Evolutionary conservation across 768 basidiomycete genomes (phyloP), one percentile per base, ranked within the genome.

Genomic region (Gyrodon lividus): DNA sequence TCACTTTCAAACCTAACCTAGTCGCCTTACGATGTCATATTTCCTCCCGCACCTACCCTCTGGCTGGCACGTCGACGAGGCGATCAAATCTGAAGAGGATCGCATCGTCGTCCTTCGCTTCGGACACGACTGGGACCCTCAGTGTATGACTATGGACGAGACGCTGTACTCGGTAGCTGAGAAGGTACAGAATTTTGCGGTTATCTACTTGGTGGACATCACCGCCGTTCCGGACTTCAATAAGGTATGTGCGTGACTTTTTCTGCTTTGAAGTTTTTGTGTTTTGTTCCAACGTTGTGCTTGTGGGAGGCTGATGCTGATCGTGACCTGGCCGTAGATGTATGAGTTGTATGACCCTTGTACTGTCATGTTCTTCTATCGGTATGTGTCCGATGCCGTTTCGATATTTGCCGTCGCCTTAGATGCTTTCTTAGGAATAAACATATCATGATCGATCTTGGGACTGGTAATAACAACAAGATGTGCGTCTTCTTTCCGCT

Each of bases 71-170:
- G 97, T 99, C 54, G 97, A 99, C 65, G 95, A 98, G 67, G 93
- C 97, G 7, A 98, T 99, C 70, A 92, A 97, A 59, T 95, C 92
- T 0, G 97, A 99, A 70, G 97, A 99, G 68, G 93, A 97, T 63
- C 81, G 97, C 38, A 82, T 97, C 30, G 96, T 98, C 22, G 89
- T 93, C 47, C 86, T 98, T 42, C 86, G 95, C 4, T 98, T 98
- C 65, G 96, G 95, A 0, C 90, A 93, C 65, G 94, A 95, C 69
- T 88, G 86, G 85, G 92, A 98, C 68, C 72, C 79, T 0, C 87
- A 97, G 58, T 98, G 96, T 74, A 98, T 98, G 97, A 89, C 86
- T 16, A 97, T 98, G 94, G 97, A 98, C 74, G 96, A 98, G 70
- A 96, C 93, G 2, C 82, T 98, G 9, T 89, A 93, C 69, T 77